Base-by-base conservation (phyloP, 2,329 filamentous ascomycete species). In the Alternaria longipes region DNA sequence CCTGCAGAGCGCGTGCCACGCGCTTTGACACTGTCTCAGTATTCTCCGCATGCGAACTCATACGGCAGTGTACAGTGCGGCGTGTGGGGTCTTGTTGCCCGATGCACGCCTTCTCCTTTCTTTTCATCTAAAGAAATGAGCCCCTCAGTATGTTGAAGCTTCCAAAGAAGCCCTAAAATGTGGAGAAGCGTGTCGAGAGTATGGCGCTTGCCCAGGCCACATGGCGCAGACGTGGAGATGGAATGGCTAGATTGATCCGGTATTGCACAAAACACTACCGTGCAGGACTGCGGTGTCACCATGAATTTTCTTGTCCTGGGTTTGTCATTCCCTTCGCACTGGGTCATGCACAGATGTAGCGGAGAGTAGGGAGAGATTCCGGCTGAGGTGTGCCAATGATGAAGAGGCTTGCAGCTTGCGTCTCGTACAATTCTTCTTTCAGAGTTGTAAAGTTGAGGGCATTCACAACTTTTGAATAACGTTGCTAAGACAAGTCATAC, bases 281-380 rank as follows among this genome's bases (percentile, higher is more conserved):
- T 55, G 46, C 60, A 55, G 38, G 18, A 63, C 65, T 74, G 72
- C 56, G 42, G 73, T 73, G 65, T 60, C 56, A 74, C 71, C 58
- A 62, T 62, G 49, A 41, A 60, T 65, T 62, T 59, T 18, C 45
- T 67, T 56, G 40, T 66, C 70, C 71, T 75, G 71, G 72, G 61
- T 72, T 67, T 42, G 28, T 60, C 66, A 38, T 44, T 65, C 65
- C 65, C 65, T 54, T 54, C 34, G 64, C 51, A 57, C 62, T 64
- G 59, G 61, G 28, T 59, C 64, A 57, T 60, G 54, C 62, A 57
- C 65, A 61, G 52, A 64, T 58, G 56, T 59, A 65, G 50, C 74
- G 74, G 74, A 71, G 63, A 62, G 64, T 64, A 71, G 67, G 68
- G 68, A 68, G 67, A 44, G 49, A 56, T 64, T 70, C 74, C 70